Evolutionary conservation across 176 grass and related monocot species (phyloP), one percentile per base, ranked within the genome.

Genomic region (Cenchrus fungigraminus): DNA sequence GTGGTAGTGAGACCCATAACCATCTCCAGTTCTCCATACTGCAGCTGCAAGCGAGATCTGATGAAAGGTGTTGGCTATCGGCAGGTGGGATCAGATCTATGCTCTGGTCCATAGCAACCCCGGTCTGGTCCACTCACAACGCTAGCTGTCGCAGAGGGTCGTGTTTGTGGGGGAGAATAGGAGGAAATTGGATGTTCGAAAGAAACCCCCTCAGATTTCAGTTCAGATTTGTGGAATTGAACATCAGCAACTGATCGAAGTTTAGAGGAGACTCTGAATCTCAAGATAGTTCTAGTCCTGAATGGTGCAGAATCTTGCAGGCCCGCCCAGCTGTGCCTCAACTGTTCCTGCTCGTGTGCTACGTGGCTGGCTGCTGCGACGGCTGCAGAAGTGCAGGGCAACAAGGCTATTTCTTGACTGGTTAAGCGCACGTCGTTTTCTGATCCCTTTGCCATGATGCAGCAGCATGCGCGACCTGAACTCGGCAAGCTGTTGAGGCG

Each of bases 361-460:
- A 40, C 37, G 37, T 40, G 37, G 37, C 69, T 40, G 37, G 37
- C 69, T 47, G 69, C 69, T 8, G 19, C 57, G 2, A n/a, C 57
- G 53, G n/a, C 43, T 45, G 8, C 43, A 46, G 3, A 11, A 43
- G 37, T 45, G 68, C 68, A 71, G 68, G 46, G 68, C 68, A 2
- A 49, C 44, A 49, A 29, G 55, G 5, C 71, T 47, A 73, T 52
- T 14, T 0, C 8, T 52, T 16, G 12, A 31, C 16, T 13, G 12
- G 6, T 1, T 50, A 72, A 19, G 72, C 50, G 31, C 73, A 58
- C 73, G 53, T 76, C 73, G 73, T 58, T 58, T 76, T 58, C 73
- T 20, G 58, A 58, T 42, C 32, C 73, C 9, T 40, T 40, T 8
- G 6, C 9, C 73, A 40, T 40, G 37, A 40, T 40, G 37, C 3